Conservation (phyloP, 805 yeast species). For the Kodamaea nitidulidarum region DNA sequence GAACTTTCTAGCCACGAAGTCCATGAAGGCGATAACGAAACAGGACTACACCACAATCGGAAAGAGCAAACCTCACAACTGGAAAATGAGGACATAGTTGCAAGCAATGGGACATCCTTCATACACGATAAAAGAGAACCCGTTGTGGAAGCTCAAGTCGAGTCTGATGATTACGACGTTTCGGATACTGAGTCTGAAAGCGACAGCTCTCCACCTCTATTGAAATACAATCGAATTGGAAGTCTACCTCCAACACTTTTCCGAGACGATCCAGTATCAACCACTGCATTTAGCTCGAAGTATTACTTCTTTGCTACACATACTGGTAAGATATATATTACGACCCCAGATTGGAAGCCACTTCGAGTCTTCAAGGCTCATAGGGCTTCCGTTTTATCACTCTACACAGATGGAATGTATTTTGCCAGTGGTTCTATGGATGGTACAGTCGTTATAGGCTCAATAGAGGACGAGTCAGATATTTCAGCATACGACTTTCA, state of each 20-base stretch:
- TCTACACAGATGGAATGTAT: slow-evolving; percentile 66
- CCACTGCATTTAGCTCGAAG: slow-evolving; percentile 55
- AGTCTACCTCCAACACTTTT: slow-evolving; percentile 15
- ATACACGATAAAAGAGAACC: background rate
- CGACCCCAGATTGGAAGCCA: slow-evolving; percentile 53
- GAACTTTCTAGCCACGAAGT: too few species aligned
- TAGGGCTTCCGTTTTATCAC: slow-evolving; percentile 73
- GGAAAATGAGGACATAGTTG: background rate
- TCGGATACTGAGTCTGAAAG: slow-evolving; percentile 2
- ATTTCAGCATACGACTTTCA: slow-evolving; percentile 75
- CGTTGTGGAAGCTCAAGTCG: background rate
- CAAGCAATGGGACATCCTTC: background rate
- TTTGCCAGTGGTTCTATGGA: slow-evolving; percentile 91
- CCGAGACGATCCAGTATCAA: slow-evolving; percentile 70
- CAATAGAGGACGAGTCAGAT: slow-evolving; percentile 57
- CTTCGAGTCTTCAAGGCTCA: slow-evolving; percentile 80
- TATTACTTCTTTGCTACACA: slow-evolving; percentile 84
- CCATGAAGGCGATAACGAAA: too few species aligned
- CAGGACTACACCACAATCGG: too few species aligned
- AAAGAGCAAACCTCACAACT: background rate
- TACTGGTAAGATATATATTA: slow-evolving; percentile 73
- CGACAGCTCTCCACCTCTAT: slow-evolving; percentile 57
- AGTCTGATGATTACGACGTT: slow-evolving; percentile 5
- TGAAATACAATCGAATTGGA: slow-evolving; percentile 69
- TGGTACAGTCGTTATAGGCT: slow-evolving; percentile 84